Evolutionary conservation across 2,329 filamentous ascomycete genomes (phyloP).

Genomic region (Diaporthe ilicicola): DNA sequence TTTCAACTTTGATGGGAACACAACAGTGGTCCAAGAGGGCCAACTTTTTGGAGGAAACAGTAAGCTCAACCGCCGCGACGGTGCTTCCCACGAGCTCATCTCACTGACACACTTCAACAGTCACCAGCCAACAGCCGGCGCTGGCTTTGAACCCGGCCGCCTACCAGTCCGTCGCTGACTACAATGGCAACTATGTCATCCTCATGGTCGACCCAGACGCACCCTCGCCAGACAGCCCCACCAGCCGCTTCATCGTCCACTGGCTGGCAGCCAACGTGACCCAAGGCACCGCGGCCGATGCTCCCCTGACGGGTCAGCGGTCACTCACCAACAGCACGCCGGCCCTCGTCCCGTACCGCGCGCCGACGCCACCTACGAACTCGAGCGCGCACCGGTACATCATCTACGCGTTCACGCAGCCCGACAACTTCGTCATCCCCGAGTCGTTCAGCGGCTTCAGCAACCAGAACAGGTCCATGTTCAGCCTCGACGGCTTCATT

Average conservation of each 20-base stretch:
- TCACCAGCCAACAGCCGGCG: conserved; percentile 22
- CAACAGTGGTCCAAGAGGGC: conserved; percentile 12
- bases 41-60: conserved; percentile 10
- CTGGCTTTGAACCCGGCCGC: conserved; percentile 18
- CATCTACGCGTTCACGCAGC: conserved; percentile 31
- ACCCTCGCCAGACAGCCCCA: conserved; percentile 13
- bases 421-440: conserved; percentile 26
- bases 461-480: conserved; percentile 21
- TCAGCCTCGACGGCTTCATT: conserved; percentile 29
- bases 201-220: conserved; percentile 30
- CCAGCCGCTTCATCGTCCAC: conserved; percentile 25
- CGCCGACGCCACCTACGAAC: conserved; percentile 19
- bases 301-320: conserved; percentile 19
- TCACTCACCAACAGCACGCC: conserved; percentile 14
- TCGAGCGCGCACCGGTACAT: conserved; percentile 32
- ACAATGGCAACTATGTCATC: conserved; percentile 23
- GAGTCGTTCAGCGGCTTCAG: conserved; percentile 19
- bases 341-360: conserved; percentile 7
- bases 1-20: conserved; percentile 21
- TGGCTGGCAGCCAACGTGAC: conserved; percentile 24
- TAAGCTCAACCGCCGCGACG: not conserved
- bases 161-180: conserved; percentile 7
- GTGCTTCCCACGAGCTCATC: not conserved
- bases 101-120: not conserved
- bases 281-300: not conserved